A percentile compares a stretch with the other conserved stretches of the same genome.
Conservation (phyloP, 1,139 yeast species). For the Blastobotrys raffinosifermentans region DNA sequence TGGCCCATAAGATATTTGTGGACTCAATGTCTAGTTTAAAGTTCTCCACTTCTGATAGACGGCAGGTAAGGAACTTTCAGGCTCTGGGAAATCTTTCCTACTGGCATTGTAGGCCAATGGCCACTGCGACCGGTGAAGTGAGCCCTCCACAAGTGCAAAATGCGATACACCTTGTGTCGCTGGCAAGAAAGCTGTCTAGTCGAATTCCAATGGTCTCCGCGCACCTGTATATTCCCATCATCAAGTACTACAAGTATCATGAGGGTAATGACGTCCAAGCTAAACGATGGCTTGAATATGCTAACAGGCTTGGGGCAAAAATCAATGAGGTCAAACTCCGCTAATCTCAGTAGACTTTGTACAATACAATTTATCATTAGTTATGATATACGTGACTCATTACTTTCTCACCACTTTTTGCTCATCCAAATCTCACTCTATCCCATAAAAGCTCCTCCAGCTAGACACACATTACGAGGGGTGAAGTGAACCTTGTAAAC, state of each 20-base stretch:
- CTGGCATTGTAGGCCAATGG: constrained; percentile 12
- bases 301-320: constrained; percentile 15
- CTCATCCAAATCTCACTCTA: constrained; percentile 19
- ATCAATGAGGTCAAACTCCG: not conserved
- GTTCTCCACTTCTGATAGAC: constrained; percentile 13
- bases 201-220: too few relatives aligned
- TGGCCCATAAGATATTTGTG: constrained; percentile 21
- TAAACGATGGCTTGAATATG: constrained; percentile 15
- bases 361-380: too few relatives aligned
- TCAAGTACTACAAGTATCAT: constrained; percentile 13
- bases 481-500: constrained; percentile 92
- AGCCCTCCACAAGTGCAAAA: constrained; percentile 13
- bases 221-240: constrained; percentile 19
- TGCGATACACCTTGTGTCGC: constrained; percentile 17
- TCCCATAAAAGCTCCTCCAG: constrained; percentile 77
- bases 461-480: constrained; percentile 80
- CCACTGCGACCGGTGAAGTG: constrained; percentile 6
- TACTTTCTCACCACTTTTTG: too few relatives aligned
- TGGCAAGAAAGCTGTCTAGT: too few relatives aligned
- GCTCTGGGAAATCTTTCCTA: constrained; percentile 7
- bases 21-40: constrained; percentile 19
- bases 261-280: constrained; percentile 14
- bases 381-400: too few relatives aligned
- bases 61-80: constrained; percentile 8
- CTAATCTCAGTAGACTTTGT: too few relatives aligned